Evolutionary conservation across 129 eudicot species (phyloP), one percentile per base, ranked within the genome.

Genomic region (Chrysanthemum lavandulifolium): DNA sequence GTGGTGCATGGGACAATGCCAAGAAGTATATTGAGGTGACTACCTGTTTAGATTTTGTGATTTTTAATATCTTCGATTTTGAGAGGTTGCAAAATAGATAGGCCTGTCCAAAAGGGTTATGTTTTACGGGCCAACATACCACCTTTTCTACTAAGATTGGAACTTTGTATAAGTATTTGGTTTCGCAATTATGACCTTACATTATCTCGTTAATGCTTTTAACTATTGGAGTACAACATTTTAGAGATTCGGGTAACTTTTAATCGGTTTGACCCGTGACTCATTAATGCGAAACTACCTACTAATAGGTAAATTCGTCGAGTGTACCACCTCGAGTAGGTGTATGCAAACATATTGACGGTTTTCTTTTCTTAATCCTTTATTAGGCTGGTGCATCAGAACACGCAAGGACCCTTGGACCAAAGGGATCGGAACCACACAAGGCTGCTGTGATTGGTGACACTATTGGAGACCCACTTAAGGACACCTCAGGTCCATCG

Each of bases 1-100:
- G 97, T 49, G 97, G 97, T 73, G 97, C 97, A 0, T 91, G 97
- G 97, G 97, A 91, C 79, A 91, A 91, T 67, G 97, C 97, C 29
- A 91, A 91, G 88, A 91, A 91, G 84, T 91, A 91, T 53, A 91
- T 91, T 43, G 97, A 91, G 90, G 97, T 91, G 73, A 74, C 49
- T 47, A 36, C 19, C 3, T 13, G 40, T 18, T 60, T 58, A 53
- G 12, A 50, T 49, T 70, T 21, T 16, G 16, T 5, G 12, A 56
- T 56, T 11, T 15, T 18, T 18, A 40, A 40, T 40, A 40, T 6
- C 47, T 40, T 36, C 9, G 6, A 15, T 56, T 54, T 56, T 27
- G 16, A 23, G 27, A 6, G 10, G 61, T 56, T 18, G 16, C 19
- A 55, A 54, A 54, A 69, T 54, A 50, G 64, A 63, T 16, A 4